Base-by-base conservation (phyloP, 2,329 filamentous ascomycete genomes). In the Cercospora sp. region DNA sequence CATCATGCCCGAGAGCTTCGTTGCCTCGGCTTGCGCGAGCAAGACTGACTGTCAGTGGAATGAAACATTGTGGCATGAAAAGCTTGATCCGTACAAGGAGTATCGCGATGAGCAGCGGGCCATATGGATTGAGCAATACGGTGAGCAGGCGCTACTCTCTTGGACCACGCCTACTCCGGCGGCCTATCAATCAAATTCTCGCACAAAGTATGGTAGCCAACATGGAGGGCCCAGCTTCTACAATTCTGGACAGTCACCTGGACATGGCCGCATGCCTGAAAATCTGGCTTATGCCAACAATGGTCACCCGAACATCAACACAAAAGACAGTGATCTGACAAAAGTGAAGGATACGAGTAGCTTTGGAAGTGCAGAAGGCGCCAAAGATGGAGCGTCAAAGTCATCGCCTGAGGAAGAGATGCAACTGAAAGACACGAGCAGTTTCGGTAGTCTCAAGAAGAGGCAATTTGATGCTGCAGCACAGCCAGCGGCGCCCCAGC, bases 1-100 rank as follows among this genome's bases (percentile, higher is more conserved):
- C 1, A 84, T 87, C 68, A 87, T 87, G 85, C 85, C 86, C 0
- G 86, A 87, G 70, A 75, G 77, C 0, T 83, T 83, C 67, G 74
- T 77, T 5, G 76, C 80, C 1, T 74, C 84, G 3, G 80, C 76
- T 1, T 87, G 85, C 68, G 77, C 81, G 13, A 75, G 78, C 18
- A 71, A 76, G 37, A 78, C 79, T 13, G 69, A 73, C 43, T 85
- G 83, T 69, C 71, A 71, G 4, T 85, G 82, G 82, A 79, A 80
- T 63, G 75, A 81, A 61, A 80, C 77, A 30, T 74, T 70, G 62
- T 84, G 81, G 73, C 82, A 81, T 74, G 78, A 80, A 16, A 78
- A 79, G 28, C 76, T 84, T 6, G 78, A 79, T 63, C 78, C 78
- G 7, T 74, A 75, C 53, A 58, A 26, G 40, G 43, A 37, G 16